Conservation (phyloP, 2,329 filamentous ascomycete genomes). For the Penicillium sp. region DNA sequence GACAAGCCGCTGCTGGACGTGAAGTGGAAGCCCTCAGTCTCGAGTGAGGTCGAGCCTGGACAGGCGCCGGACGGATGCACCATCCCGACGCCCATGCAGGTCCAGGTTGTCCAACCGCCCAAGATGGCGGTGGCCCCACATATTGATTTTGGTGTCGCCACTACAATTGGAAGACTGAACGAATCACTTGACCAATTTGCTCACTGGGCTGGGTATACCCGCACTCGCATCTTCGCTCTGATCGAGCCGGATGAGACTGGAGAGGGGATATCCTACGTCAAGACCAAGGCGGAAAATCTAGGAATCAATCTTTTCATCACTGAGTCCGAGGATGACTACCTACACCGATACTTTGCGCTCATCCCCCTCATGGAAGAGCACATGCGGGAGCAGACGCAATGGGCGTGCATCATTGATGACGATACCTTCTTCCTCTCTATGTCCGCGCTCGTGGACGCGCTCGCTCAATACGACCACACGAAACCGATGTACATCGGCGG, state of each 20-base stretch:
- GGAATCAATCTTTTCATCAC: slow-evolving; percentile 45
- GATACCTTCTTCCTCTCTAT: slow-evolving; percentile 64
- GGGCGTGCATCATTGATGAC: slow-evolving; percentile 61
- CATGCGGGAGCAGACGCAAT: slow-evolving; percentile 48
- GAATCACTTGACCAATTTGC: slow-evolving; percentile 53
- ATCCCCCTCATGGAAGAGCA: slow-evolving; percentile 51
- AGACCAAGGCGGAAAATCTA: slow-evolving; percentile 36
- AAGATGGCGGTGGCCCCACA: slow-evolving; percentile 47
- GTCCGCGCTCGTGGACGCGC: slow-evolving; percentile 48
- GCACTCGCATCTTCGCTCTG: slow-evolving; percentile 54
- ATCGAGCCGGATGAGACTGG: slow-evolving; percentile 43
- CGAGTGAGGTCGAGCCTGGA: slow-evolving; percentile 1
- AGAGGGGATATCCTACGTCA: slow-evolving; percentile 23
- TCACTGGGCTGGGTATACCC: slow-evolving; percentile 56
- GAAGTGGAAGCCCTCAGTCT: slow-evolving; percentile 2
- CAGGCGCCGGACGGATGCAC: slow-evolving; percentile 32
- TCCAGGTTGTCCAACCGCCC: slow-evolving; percentile 50
- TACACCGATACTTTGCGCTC: slow-evolving; percentile 58
- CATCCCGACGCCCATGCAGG: slow-evolving; percentile 46
- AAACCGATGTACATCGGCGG: slow-evolving; percentile 56
- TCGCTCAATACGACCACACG: slow-evolving; percentile 51
- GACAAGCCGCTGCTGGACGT: slow-evolving; percentile 27
- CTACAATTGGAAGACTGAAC: slow-evolving; percentile 51
- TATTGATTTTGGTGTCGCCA: slow-evolving; percentile 59
- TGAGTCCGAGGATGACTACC: slow-evolving; percentile 36